Base-by-base conservation (phyloP, 2,329 filamentous ascomycete species). In the Fonsecaea monophora region DNA sequence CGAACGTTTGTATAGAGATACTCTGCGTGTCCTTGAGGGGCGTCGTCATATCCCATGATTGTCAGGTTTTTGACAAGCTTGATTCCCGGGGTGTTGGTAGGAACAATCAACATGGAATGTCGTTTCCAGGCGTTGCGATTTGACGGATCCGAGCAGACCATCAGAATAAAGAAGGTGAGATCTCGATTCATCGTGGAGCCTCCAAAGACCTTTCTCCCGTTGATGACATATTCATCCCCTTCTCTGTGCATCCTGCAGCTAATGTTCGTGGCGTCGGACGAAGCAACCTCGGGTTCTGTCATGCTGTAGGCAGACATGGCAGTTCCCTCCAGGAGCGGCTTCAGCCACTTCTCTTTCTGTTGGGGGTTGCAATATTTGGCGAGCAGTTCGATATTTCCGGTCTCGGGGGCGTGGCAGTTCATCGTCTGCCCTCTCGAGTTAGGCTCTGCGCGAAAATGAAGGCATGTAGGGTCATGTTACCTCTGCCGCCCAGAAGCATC, bases 21-120 rank as follows among this genome's bases (percentile, higher is more conserved):
- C 78, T 96, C 92, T 38, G 91, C 92, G 79, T 96, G 92, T 56
- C 92, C 92, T 77, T 96, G 92, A 4, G 92, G 92, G 25, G 92
- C 92, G 74, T 34, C 10, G 21, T 96, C 92, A 80, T 91, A 96
- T 65, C 92, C 92, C 78, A 93, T 94, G 70, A 96, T 92, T 63
- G 85, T 90, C 62, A 96, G 82, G 89, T 95, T 94, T 72, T 92
- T 89, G 15, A 86, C 93, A 74, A 96, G 89, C 64, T 21, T 21
- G 21, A 21, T 21, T 21, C 92, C 92, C 34, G 89, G 87, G 1
- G 90, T 87, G 70, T 86, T 82, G 13, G 89, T 85, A 1, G 92
- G 90, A 21, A 96, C 92, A 34, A 96, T 82, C 54, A 96, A 86
- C 65, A 95, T 92, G 18, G 91, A 94, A 79, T 96, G 92, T 76